A percentile compares a stretch with the other conserved stretches of the same genome.
phyloP scores from a whole-genome alignment of 2,329 filamentous ascomycete genomes.

The Colletotrichum sp. region DNA sequence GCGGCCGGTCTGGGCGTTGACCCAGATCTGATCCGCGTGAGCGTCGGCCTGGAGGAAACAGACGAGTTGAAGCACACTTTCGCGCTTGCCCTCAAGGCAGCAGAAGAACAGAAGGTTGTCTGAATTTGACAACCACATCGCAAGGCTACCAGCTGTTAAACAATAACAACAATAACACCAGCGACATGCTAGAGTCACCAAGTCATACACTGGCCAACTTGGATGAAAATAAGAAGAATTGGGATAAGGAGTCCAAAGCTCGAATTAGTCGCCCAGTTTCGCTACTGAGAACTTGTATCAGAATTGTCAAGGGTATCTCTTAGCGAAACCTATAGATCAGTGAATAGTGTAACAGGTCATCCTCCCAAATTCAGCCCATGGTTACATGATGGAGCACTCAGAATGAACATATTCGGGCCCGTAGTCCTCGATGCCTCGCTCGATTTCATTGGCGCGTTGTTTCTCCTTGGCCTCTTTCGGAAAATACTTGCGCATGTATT shows the following conservation, averaged over 20 bases:
- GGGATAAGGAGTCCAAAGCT: neutral
- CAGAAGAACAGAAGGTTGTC: constrained; percentile 30
- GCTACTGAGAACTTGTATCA: neutral
- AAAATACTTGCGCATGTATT: constrained; percentile 78
- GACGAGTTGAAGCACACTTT: constrained; percentile 69
- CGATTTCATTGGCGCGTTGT: constrained; percentile 73
- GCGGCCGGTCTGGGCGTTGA: constrained; percentile 82
- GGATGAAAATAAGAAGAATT: neutral
- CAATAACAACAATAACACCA: neutral
- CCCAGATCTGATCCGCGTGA: constrained; percentile 80
- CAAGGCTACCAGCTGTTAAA: neutral
- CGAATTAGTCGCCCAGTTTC: neutral
- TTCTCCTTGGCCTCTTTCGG: constrained; percentile 73
- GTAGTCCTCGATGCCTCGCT: constrained; percentile 75
- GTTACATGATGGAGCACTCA: constrained; percentile 68
- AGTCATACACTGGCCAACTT: neutral
- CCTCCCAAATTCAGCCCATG: neutral
- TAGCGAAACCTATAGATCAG: neutral
- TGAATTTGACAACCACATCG: neutral
- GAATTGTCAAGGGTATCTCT: constrained; percentile 15
- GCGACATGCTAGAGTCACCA: neutral
- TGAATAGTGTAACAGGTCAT: neutral
- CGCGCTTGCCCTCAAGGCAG: constrained; percentile 70
- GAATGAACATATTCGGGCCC: constrained; percentile 67
- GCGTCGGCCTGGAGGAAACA: constrained; percentile 86